Evolutionary conservation across 495 filamentous ascomycete species (phyloP), one percentile per base, ranked within the genome.

Genomic region (Aspergillus conjunctus): DNA sequence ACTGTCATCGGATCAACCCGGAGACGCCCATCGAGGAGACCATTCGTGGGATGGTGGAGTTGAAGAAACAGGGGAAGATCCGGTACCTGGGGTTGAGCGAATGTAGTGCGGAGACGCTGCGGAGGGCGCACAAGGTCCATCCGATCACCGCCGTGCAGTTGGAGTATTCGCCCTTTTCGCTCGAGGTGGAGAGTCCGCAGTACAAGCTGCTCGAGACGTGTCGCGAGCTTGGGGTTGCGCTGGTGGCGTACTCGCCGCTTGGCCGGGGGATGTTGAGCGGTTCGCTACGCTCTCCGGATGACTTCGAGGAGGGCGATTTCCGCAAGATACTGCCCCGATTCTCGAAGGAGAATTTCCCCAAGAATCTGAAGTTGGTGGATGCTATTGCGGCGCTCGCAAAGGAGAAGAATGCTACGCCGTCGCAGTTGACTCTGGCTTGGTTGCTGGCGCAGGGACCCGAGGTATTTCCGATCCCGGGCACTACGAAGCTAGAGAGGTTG

Each of bases 381-480:
- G 33, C 69, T 49, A 66, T 84, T 62, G 57, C 67, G 39, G 70
- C 58, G 3, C 50, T 86, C 8, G 83, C 83, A 1, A 64, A 73
- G 12, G 66, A 60, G 30, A 85, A 87, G 66, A 78, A 75, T 0
- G 69, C 73, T 41, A 80, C 79, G 1, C 34, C 71, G 0, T 63
- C 69, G 3, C 82, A 85, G 68, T 65, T 83, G 22, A 70, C 74
- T 34, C 64, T 85, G 20, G 82, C 81, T 0, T 86, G 83, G 82
- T 50, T 85, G 55, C 44, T 82, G 52, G 74, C 70, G 11, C 81
- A 82, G 61, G 83, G 82, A 0, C 71, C 80, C 0, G 80, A 84
- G 60, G 73, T 86, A 32, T 74, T 87, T 54, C 80, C 82, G 0
- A 85, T 86, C 62, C 84, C 84, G 0, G 85, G 84, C 4, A 87